Evolutionary conservation across 352 stramenopile species (phyloP), one percentile per base, ranked within the genome.

Genomic region (Phytopythium kandeliae): DNA sequence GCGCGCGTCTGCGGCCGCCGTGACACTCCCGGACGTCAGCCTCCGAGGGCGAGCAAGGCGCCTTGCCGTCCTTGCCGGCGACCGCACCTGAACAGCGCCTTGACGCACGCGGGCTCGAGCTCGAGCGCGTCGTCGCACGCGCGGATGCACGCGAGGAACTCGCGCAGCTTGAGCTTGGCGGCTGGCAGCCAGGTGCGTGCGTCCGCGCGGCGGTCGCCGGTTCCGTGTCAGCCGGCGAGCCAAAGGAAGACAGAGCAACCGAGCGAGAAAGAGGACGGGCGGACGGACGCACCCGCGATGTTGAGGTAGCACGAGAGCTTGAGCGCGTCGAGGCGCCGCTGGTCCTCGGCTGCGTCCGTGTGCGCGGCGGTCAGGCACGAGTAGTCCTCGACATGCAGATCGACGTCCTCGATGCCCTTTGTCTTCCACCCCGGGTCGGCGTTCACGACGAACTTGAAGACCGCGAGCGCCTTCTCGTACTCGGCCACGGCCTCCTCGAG

Each of bases 371-470:
- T 31, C 6, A 78, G 67, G 28, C 72, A 82, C 48, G 63, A 76
- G 59, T 74, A 77, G 34, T 90, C 75, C 7, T 68, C 55, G 1
- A 88, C 52, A 3, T 60, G 49, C 50, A 94, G 84, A 34, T 94
- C 83, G 9, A 55, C 69, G 65, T 92, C 83, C 51, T 90, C 78
- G 53, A 94, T 94, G 1, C 83, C 83, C 25, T 94, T 92, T 51
- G 89, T 92, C 61, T 92, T 92, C 83, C 83, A 94, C 24, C 74
- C 78, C 0, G 71, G 68, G 48, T 92, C 81, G 44, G 65, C 88
- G 54, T 92, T 92, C 43, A 89, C 74, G 13, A 83, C 63, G 36
- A 76, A 92, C 59, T 88, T 91, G 58, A 94, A 94, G 2, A 92
- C 62, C 6, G 80, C 64, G n/a, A 94, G 67, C 4, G 78, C 80